Evolutionary conservation across 1,284 basidiomycete genomes (phyloP).

Genomic region (Sporisorium scitamineum): DNA sequence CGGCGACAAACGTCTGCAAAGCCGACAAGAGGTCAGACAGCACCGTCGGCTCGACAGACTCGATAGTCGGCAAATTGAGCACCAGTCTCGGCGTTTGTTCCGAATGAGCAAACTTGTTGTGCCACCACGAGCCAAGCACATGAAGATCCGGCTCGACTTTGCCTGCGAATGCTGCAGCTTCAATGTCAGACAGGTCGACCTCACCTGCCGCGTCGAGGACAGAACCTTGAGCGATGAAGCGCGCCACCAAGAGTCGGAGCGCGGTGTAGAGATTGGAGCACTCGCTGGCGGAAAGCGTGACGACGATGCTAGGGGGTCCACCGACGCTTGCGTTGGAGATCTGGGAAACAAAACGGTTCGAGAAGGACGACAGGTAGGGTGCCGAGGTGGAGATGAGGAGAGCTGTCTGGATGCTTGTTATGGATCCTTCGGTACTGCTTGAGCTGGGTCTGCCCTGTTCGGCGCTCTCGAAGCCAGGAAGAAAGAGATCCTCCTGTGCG

Average conservation of each 20-base stretch:
- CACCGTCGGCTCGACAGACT: constrained; percentile 44
- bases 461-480: constrained; percentile 40
- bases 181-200: constrained; percentile 13
- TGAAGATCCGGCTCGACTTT: constrained; percentile 43
- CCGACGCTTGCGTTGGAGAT: constrained; percentile 20
- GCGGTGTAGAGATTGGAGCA: constrained; percentile 46
- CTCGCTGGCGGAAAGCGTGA: constrained; percentile 45
- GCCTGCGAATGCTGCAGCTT: constrained; percentile 35
- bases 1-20: constrained; percentile 43
- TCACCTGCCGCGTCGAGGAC: not conserved
- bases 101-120: constrained; percentile 13
- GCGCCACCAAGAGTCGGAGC: constrained; percentile 42
- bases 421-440: not conserved
- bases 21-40: constrained; percentile 45
- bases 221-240: constrained; percentile 43
- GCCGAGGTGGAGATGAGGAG: constrained; percentile 46
- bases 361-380: constrained; percentile 41
- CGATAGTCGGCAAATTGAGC: constrained; percentile 42
- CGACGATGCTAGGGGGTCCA: constrained; percentile 23
- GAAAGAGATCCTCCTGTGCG: constrained; percentile 24
- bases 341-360: constrained; percentile 36
- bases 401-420: constrained; percentile 44
- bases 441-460: not conserved
- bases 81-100: constrained; percentile 16
- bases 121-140: constrained; percentile 35